These are phyloP conservation scores for Solanum rostratum DNA, from an alignment of 257 asterid species.

Conservation along the genomic window DNA sequence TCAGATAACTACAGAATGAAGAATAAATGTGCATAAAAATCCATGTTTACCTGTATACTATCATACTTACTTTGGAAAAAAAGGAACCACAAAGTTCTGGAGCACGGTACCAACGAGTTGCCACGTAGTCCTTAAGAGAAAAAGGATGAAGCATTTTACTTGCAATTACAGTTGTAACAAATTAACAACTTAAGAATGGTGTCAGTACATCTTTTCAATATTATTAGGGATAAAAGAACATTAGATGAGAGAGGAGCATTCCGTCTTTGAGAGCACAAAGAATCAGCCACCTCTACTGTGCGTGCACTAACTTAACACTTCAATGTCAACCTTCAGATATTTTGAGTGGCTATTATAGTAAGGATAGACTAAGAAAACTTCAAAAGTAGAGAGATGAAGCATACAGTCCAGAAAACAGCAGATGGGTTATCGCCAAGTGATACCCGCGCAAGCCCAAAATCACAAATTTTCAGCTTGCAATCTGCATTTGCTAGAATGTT, in stretches of 20 bases:
- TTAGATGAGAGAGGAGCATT: background rate
- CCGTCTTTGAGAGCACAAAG: background rate
- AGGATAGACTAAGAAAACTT: constrained; percentile 4
- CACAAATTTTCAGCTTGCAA: constrained; percentile 96
- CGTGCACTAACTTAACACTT: background rate
- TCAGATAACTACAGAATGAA: background rate
- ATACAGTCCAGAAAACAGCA: constrained; percentile 97
- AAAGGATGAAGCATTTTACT: background rate
- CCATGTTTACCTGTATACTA: constrained; percentile 3
- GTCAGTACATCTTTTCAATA: background rate
- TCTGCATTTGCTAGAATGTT: constrained; percentile 98
- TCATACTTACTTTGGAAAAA: constrained; percentile 74
- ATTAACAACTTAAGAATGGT: background rate
- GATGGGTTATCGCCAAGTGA: constrained; percentile 92
- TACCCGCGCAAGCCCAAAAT: constrained; percentile 96
- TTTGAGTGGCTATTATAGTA: background rate
- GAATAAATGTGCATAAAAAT: background rate
- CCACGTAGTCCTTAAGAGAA: constrained; percentile 79
- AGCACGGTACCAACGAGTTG: constrained; percentile 99
- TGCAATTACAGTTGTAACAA: background rate
- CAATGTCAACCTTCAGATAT: background rate
- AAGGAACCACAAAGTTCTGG: constrained; percentile 99
- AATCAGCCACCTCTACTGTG: background rate
- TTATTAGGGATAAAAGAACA: background rate
- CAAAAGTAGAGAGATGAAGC: constrained; percentile 20